Base-by-base conservation (phyloP, 2,329 filamentous ascomycete genomes). In the Ilyonectria mors-panacis region DNA sequence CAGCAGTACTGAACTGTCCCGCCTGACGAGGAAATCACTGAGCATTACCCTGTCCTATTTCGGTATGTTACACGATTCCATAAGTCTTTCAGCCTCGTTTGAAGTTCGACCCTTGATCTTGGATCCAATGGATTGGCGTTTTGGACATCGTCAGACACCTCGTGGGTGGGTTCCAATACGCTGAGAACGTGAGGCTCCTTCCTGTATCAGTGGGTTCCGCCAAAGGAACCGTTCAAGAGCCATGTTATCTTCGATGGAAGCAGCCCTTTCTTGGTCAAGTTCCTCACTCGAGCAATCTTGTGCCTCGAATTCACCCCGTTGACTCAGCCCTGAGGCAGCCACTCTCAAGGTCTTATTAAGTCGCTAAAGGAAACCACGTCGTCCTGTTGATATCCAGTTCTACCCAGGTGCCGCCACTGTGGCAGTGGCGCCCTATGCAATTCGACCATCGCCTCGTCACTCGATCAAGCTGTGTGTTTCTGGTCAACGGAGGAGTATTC, bases 21-120 rank as follows among this genome's bases (percentile, higher is more conserved):
- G 2, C n/a, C 37, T 39, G 15, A 45, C n/a, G 17, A 13, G 19
- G 17, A 51, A 26, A 4, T 21, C 13, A n/a, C 17, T 6, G 42
- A 13, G 13, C 4, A 47, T 35, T n/a, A 4, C 21, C 28, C 33
- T 19, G 15, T n/a, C 12, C 4, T 55, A 17, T 21, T 37, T 26
- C 12, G 4, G 63, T 65, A 57, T 44, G 51, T 65, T 44, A 6
- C 13, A 13, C 23, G 21, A 23, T 56, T 60, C 28, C 48, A 5
- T 23, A 33, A n/a, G 35, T 35, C 26, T 8, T 50, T 37, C 7
- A 58, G 15, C 8, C 28, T 26, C 12, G 7, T 21, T 4, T 9
- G 15, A 23, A 26, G 17, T 19, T 45, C 45, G 19, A 48, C 45
- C 17, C 30, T 48, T 33, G 7, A 48, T 23, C 12, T 19, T 56